Evolutionary conservation across 768 basidiomycete species (phyloP).

Genomic region (Hericium erinaceus): DNA sequence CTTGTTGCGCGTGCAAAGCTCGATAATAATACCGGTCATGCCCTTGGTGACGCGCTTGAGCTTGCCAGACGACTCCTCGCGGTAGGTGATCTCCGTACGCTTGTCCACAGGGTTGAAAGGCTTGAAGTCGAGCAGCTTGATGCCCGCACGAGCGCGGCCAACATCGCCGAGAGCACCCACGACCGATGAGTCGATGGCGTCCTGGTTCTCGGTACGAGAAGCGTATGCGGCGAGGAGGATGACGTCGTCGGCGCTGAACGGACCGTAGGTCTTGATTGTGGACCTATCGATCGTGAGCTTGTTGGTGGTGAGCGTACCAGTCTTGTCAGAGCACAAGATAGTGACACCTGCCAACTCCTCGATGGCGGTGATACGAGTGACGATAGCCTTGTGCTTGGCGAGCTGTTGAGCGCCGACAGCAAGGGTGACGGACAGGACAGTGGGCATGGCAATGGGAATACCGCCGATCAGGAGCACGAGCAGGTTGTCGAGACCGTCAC

Average conservation of each 20-base stretch:
- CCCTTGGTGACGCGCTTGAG: slow-evolving; percentile 99
- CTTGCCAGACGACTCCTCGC: slow-evolving; percentile 87
- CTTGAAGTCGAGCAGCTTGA: slow-evolving; percentile 97
- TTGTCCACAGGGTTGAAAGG: slow-evolving; percentile 99
- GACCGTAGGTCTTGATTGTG: slow-evolving; percentile 85
- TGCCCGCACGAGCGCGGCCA: slow-evolving; percentile 73
- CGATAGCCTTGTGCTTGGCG: slow-evolving; percentile 98
- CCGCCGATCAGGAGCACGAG: slow-evolving; percentile 98
- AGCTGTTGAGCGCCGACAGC: slow-evolving; percentile 98
- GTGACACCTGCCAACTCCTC: slow-evolving; percentile 98
- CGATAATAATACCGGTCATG: slow-evolving; percentile 98
- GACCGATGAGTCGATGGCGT: slow-evolving; percentile 89
- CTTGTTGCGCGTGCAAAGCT: slow-evolving; percentile 96
- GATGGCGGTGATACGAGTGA: slow-evolving; percentile 98
- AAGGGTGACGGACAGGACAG: slow-evolving; percentile 94
- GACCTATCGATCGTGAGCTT: slow-evolving; percentile 95
- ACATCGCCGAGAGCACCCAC: slow-evolving; percentile 70
- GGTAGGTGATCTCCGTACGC: slow-evolving; percentile 98
- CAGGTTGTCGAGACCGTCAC: slow-evolving; percentile 94
- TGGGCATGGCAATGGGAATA: slow-evolving; percentile 99
- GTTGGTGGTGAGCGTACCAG: slow-evolving; percentile 97
- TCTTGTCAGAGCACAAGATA: slow-evolving; percentile 98
- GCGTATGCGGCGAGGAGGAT: slow-evolving; percentile 92
- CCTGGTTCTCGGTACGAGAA: slow-evolving; percentile 98
- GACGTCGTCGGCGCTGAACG: slow-evolving; percentile 83